Base-by-base conservation (phyloP, 352 stramenopile genomes). In the Phytophthora colocasiae region DNA sequence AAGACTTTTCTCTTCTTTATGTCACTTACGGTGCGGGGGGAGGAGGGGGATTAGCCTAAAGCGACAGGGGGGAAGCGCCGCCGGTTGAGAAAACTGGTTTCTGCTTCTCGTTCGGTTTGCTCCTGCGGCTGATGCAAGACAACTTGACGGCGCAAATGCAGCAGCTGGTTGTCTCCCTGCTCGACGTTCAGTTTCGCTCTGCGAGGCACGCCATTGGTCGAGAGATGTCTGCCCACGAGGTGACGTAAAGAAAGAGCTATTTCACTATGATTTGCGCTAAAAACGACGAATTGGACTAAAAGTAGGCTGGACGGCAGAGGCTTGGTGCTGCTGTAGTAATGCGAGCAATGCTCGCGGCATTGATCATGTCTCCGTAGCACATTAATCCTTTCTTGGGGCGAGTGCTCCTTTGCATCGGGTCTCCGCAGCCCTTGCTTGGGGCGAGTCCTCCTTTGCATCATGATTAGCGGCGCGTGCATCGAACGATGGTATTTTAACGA, bases 151-250 rank as follows among this genome's bases (percentile, higher is more conserved):
- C 56, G 52, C 49, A 69, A 65, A 58, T 70, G 60, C 51, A 34
- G 43, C 40, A 40, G 58, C 48, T 67, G 44, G 36, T 32, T 17
- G 60, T 55, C 41, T 68, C 41, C 51, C 43, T 38, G 50, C 27
- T 48, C 53, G 41, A 70, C 52, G 68, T 76, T 76, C 68, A 76
- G 68, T 76, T 76, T 76, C 58, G 63, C 36, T 66, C 41, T 61
- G 45, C 34, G n/a, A 52, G 50, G 7, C 32, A 41, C 53, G 36
- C 58, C 36, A 75, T 75, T 75, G 67, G 67, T 50, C 54, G 29
- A 71, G 48, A 12, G 34, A 46, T 31, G 48, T 60, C 58, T 60
- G 45, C 54, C 52, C 36, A 26, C 9, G 43, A 32, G 24, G 15
- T 6, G 12, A 32, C 17, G 14, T 57, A 63, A 17, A 73, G 50